A percentile compares a stretch with the other conserved stretches of the same genome.
Conservation (phyloP, 2,329 filamentous ascomycete species). For the Penicillium sp. region DNA sequence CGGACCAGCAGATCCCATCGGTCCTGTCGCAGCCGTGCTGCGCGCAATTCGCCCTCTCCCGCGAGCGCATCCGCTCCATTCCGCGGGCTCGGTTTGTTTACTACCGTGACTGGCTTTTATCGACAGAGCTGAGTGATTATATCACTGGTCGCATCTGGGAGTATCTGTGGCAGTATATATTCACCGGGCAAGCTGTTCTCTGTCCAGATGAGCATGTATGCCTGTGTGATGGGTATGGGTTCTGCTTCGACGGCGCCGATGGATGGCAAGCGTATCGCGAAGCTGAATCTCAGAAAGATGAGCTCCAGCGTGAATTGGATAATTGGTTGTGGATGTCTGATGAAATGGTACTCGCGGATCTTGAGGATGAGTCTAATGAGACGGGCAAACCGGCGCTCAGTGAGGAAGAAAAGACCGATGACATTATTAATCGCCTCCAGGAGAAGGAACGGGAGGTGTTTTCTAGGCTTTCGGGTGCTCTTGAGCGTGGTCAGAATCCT, state of each 20-base stretch:
- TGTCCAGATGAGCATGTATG: constrained; percentile 54
- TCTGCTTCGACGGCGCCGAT: constrained; percentile 43
- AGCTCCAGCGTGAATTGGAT: constrained; percentile 10
- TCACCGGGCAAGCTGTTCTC: constrained; percentile 48
- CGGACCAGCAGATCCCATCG: constrained; percentile 41
- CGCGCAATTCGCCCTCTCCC: constrained; percentile 60
- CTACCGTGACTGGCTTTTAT: constrained; percentile 59
- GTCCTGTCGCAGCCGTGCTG: constrained; percentile 61
- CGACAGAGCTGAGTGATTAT: constrained; percentile 54
- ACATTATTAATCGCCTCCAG: constrained; percentile 37
- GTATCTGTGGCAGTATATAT: constrained; percentile 62
- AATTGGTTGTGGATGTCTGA: constrained; percentile 15
- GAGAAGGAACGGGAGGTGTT: constrained; percentile 44
- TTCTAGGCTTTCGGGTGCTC: constrained; percentile 43
- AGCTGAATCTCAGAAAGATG: constrained; percentile 7
- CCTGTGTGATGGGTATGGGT: constrained; percentile 62
- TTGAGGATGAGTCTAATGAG: constrained; percentile 7
- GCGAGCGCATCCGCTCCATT: constrained; percentile 54
- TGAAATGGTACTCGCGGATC: constrained; percentile 3
- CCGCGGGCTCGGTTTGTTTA: constrained; percentile 54
- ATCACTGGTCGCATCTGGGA: constrained; percentile 60
- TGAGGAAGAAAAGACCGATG: background rate
- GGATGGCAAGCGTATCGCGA: constrained; percentile 12
- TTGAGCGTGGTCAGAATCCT: constrained; percentile 51
- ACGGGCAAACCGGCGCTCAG: constrained; percentile 10